Evolutionary conservation across 2,329 filamentous ascomycete genomes (phyloP), one percentile per base, ranked within the genome.

Genomic region (Tolypocladium tropicale): DNA sequence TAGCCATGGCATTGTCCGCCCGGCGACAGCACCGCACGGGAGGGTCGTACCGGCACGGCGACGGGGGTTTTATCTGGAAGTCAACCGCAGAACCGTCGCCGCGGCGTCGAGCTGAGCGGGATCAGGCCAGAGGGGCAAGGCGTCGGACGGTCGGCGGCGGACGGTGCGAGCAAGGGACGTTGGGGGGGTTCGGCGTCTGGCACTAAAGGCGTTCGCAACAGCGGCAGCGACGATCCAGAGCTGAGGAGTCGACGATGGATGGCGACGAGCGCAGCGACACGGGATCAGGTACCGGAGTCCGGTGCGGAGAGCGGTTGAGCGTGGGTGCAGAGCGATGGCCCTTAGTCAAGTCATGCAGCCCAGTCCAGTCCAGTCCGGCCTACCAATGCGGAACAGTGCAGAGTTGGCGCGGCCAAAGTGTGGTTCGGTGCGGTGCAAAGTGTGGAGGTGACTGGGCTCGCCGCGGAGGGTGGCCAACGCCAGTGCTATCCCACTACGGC

Each of bases 1-100:
- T 74, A 62, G 79, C 78, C 81, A 83, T 83, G 66, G 74, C 78
- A 80, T 80, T 63, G 65, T 69, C 67, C 59, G 64, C 63, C 61
- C 61, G 59, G 60, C 59, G 63, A 67, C 67, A 68, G 62, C 59
- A 64, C 61, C 62, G 62, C 63, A 67, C 56, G 57, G 28, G 30
- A 46, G 41, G n/a, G 39, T 50, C 16, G 52, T 53, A 55, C 36
- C 52, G 48, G 54, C 53, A 39, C 53, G 56, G 52, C 55, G 55
- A 56, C 48, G 39, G 39, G 30, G 21, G 46, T 41, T 55, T 52
- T 46, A 37, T 52, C 49, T 33, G 18, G 28, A 30, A 5, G 6
- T 49, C 46, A 16, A 21, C 46, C 46, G 46, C 46, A 49, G 28
- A 28, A 4, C 28, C 28, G 46, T 32, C 46, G 46, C 46, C 4